Evolutionary conservation across 805 yeast genomes (phyloP).

Genomic region (Barnettozyma salicaria): DNA sequence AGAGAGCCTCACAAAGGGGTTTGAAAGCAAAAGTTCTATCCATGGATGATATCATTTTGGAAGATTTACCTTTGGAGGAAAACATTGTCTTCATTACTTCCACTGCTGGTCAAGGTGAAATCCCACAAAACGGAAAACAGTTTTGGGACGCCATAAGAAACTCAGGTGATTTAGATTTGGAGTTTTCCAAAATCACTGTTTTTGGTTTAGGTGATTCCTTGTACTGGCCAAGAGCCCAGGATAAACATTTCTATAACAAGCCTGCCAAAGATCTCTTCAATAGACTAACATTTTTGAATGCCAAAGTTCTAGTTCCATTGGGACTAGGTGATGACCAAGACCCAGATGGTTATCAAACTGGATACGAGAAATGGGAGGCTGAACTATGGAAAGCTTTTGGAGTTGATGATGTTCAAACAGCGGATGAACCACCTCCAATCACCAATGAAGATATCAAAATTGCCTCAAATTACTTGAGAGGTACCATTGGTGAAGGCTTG

Average conservation of each 20-base stretch:
- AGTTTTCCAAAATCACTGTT: constrained; percentile 59
- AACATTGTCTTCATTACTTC: constrained; percentile 61
- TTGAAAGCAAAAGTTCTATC: constrained; percentile 44
- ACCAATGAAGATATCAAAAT: constrained; percentile 95
- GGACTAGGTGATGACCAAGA: constrained; percentile 97
- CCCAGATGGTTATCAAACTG: constrained; percentile 91
- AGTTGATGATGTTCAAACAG: constrained; percentile 73
- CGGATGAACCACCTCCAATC: constrained; percentile 85
- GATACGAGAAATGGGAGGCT: constrained; percentile 84
- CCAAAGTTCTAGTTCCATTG: constrained; percentile 60
- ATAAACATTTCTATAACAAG: constrained; percentile 87
- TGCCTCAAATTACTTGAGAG: constrained; percentile 81
- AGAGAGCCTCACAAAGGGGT: constrained; percentile 49
- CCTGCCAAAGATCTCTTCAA: constrained; percentile 72
- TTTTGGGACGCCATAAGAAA: constrained; percentile 72
- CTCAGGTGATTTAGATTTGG: constrained; percentile 62
- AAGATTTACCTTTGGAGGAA: constrained; percentile 45
- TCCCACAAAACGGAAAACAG: constrained; percentile 71
- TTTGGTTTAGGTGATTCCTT: constrained; percentile 94
- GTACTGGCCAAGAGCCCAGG: constrained; percentile 98
- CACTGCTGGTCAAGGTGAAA: constrained; percentile 93
- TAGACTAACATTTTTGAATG: constrained; percentile 66
- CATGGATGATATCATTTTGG: constrained; percentile 57
- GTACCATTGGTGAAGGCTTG: constrained; percentile 86
- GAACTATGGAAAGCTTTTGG: constrained; percentile 83